These are phyloP conservation scores for Calonectria pteridis DNA, from an alignment of 2,329 filamentous ascomycete genomes.

Conservation along the genomic window DNA sequence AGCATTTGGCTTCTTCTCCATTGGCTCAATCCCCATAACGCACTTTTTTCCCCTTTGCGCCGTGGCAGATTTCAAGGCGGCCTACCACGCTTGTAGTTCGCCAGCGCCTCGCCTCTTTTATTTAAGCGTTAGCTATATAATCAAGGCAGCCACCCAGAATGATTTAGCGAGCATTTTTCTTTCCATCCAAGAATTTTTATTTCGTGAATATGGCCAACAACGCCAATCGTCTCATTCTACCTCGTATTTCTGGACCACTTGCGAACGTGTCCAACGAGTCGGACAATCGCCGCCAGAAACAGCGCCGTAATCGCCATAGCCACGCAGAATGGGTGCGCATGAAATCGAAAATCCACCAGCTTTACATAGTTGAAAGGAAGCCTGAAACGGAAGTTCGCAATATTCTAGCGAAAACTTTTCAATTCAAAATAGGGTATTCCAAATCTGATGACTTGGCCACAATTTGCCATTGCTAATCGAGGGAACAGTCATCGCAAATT, in stretches of 20 bases:
- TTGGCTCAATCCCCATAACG: no score
- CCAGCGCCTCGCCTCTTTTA: no score
- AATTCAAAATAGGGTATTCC: not conserved
- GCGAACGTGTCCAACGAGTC: not conserved
- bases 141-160: no score
- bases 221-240: not conserved
- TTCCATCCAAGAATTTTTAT: no score
- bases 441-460: not conserved
- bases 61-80: no score
- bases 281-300: not conserved
- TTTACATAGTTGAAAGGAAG: not conserved
- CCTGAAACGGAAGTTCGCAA: not conserved
- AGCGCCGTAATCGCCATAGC: not conserved
- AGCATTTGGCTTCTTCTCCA: no score
- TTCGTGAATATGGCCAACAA: not conserved
- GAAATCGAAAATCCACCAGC: not conserved
- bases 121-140: no score
- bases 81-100: no score
- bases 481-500: not conserved
- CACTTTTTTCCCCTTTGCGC: no score
- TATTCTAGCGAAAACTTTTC: not conserved
- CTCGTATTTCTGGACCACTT: not conserved
- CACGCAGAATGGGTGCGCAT: not conserved
- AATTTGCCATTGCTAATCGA: not conserved
- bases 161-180: no score